Base-by-base conservation (phyloP, 2,329 filamentous ascomycete species). In the Lasiodiplodia sp. region DNA sequence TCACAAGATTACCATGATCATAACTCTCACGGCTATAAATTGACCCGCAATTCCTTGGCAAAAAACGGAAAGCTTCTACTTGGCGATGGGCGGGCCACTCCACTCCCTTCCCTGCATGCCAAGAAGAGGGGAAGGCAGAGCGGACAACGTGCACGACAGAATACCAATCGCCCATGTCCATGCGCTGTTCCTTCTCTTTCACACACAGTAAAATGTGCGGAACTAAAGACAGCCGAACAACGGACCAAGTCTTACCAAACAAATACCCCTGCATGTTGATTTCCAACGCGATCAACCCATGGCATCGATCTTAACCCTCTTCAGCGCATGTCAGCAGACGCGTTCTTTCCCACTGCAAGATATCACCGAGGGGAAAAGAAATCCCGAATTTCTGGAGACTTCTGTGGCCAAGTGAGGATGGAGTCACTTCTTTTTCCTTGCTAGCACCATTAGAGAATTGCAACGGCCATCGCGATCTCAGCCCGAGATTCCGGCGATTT, bases 61-160 rank as follows among this genome's bases (percentile, higher is more conserved):
- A 2, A 47, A 23, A n/a, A n/a, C n/a, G 21, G 7, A 23, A 16
- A 47, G 8, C 18, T 21, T 47, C 21, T 14, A 23, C 44, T 63
- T 37, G 58, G 58, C 58, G 25, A 44, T 23, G 25, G 58, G 44
- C 23, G 14, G 21, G 58, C 58, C 34, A 34, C 28, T 34, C 18
- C 37, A 28, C 44, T 49, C 58, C 58, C 25, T 47, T 23, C 58
- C 21, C 49, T 23, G n/a, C 6, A 25, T 34, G 58, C 58, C 58
- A 63, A 63, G 58, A 51, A 49, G 58, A 63, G 58, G 58, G 58
- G 58, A 16, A 51, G 34, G 10, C 18, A 21, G 44, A 37, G 18
- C 21, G 55, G 21, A 58, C 25, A 58, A 47, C n/a, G 53, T 18
- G 12, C 51, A 34, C 23, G 21, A 10, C 34, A 21, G 28, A 28